Conservation (phyloP, 2,329 filamentous ascomycete genomes). For the Lecanoromycetidae sp. region DNA sequence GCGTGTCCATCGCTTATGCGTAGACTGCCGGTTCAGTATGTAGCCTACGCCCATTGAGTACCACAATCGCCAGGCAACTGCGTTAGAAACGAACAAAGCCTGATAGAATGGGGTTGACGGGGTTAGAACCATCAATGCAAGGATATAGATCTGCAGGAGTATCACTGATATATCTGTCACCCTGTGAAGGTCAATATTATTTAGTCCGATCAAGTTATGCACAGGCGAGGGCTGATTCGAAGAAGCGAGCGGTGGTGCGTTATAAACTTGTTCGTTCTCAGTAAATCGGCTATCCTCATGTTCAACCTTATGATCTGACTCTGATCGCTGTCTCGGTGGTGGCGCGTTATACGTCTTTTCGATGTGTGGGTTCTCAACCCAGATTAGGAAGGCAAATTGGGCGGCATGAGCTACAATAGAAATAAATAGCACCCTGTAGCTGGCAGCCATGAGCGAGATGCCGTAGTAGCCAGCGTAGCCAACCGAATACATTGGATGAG, state of each 20-base stretch:
- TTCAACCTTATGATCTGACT: conserved; percentile 24
- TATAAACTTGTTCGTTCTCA: conserved; percentile 20
- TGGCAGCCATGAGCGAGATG: conserved; percentile 94
- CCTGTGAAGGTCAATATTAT: conserved; percentile 79
- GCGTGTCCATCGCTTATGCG: conserved; percentile 85
- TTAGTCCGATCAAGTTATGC: conserved; percentile 70
- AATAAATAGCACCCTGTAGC: conserved; percentile 94
- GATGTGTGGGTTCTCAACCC: conserved; percentile 95
- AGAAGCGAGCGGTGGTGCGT: conserved; percentile 30
- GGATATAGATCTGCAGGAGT: conserved; percentile 63
- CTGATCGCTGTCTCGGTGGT: conserved; percentile 44
- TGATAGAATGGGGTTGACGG: conserved; percentile 67
- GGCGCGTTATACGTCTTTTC: conserved; percentile 95
- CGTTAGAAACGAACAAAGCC: conserved; percentile 67
- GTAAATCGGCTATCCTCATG: neutral
- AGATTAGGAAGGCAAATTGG: conserved; percentile 82
- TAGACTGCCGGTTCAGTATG: conserved; percentile 74
- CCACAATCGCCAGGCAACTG: conserved; percentile 76
- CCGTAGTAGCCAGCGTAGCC: conserved; percentile 97
- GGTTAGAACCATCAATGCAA: conserved; percentile 59
- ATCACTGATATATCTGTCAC: conserved; percentile 73
- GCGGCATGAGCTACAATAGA: conserved; percentile 89
- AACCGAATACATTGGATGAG: conserved; percentile 97
- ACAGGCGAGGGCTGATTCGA: conserved; percentile 51
- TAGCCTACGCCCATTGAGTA: conserved; percentile 79